Evolutionary conservation across 495 filamentous ascomycete genomes (phyloP).

Genomic region (Penicillium goetzii): DNA sequence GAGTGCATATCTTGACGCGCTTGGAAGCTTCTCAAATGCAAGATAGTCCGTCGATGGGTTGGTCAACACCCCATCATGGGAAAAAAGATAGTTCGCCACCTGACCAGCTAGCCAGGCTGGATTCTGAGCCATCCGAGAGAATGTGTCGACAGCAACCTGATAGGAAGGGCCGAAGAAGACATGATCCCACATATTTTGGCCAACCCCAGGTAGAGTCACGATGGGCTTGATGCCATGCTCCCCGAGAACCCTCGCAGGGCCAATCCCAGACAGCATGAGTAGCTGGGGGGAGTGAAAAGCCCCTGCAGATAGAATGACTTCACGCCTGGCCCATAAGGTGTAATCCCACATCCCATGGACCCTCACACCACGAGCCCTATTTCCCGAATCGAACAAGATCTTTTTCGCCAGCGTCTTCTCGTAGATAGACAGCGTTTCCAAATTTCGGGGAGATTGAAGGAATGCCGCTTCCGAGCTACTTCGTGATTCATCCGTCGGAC

Average conservation of each 20-base stretch:
- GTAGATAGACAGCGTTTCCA: conserved; percentile 24
- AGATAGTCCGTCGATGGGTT: conserved; percentile 50
- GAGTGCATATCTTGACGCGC: conserved; percentile 20
- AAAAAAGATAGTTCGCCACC: conserved; percentile 14
- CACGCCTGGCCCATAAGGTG: conserved; percentile 20
- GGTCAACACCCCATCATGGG: conserved; percentile 42
- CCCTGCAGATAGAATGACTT: conserved; percentile 27
- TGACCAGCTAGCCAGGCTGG: conserved; percentile 15
- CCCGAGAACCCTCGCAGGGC: conserved; percentile 3
- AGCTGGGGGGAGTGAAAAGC: conserved; percentile 26
- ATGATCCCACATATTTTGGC: conserved; percentile 29
- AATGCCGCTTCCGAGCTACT: conserved; percentile 47
- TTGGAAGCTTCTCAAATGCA: conserved; percentile 54
- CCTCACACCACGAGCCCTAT: conserved; percentile 30
- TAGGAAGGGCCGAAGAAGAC: conserved; percentile 24
- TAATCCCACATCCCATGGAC: conserved; percentile 13
- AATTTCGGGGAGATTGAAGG: conserved; percentile 14
- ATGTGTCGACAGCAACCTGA: conserved; percentile 45
- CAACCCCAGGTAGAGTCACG: conserved; percentile 19
- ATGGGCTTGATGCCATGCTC: conserved; percentile 17
- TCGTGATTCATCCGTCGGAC: conserved; percentile 34
- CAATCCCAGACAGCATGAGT: conserved; percentile 24
- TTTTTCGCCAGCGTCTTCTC: conserved; percentile 29
- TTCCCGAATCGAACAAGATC: conserved; percentile 28
- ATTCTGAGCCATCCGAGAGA: conserved; percentile 29